Evolutionary conservation across 257 asterid genomes (phyloP).

Genomic region (Cruciata laevipes): DNA sequence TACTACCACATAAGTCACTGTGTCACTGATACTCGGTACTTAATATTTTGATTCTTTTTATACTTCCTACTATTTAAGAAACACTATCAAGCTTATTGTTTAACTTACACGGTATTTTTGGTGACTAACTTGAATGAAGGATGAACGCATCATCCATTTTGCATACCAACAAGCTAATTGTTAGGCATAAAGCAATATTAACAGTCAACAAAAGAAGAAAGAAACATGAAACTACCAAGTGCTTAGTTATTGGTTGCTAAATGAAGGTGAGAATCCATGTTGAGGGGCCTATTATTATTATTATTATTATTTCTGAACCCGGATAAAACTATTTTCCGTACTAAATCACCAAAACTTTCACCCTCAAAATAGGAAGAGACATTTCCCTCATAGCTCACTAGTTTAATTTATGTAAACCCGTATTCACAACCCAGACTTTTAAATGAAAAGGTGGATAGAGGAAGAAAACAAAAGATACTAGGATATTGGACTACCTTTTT

Average conservation of each 20-base stretch:
- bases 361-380: background rate
- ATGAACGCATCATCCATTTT: background rate
- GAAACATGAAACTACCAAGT: no score
- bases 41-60: background rate
- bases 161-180: background rate
- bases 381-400: background rate
- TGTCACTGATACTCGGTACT: background rate
- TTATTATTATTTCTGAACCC: background rate
- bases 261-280: no score
- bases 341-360: background rate
- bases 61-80: background rate
- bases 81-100: background rate
- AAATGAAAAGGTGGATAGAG: background rate
- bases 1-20: background rate
- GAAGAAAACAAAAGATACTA: background rate
- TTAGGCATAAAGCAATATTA: background rate
- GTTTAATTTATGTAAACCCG: background rate
- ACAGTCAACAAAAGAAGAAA: background rate
- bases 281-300: background rate
- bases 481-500: conserved; percentile 50
- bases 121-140: background rate
- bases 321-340: background rate
- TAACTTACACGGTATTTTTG: background rate
- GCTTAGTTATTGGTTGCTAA: no score
- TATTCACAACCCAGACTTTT: background rate